These are phyloP conservation scores for Platanus orientalis DNA, from an alignment of 164 flowering plant genomes.

Conservation along the genomic window DNA sequence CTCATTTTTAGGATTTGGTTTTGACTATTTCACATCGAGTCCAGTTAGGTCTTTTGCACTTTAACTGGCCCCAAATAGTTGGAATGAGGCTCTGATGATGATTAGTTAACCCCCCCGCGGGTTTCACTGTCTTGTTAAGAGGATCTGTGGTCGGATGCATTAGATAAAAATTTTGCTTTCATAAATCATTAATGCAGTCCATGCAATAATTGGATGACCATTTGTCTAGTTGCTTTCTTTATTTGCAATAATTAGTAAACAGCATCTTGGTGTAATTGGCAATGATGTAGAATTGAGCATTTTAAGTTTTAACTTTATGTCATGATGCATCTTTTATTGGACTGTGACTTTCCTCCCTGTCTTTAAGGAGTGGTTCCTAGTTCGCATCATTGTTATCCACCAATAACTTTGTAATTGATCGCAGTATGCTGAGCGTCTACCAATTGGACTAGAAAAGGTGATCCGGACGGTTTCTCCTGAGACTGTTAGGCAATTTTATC, in stretches of 20 bases:
- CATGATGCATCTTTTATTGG: background rate
- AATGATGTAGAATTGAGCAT: background rate
- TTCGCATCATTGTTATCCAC: background rate
- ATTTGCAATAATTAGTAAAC: background rate
- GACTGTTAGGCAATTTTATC: conserved; percentile 66
- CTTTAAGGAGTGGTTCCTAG: background rate
- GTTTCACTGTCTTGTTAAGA: no score
- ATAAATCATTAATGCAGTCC: background rate
- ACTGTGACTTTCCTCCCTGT: background rate
- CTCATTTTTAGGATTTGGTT: no score
- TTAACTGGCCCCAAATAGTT: background rate
- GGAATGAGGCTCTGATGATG: no score
- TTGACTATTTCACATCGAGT: no score
- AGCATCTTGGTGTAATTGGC: background rate
- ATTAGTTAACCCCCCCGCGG: no score
- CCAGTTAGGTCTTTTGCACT: no score
- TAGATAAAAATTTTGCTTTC: no score
- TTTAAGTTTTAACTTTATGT: background rate
- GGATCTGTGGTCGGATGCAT: no score
- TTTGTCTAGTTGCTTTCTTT: background rate
- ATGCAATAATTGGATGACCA: background rate
- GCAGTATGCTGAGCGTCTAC: conserved; percentile 95
- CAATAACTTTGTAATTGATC: conserved; percentile 17
- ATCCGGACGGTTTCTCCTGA: conserved; percentile 75
- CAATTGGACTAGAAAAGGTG: conserved; percentile 90